Conservation (phyloP, 306 rosid genomes). For the Trifolium dubium region DNA sequence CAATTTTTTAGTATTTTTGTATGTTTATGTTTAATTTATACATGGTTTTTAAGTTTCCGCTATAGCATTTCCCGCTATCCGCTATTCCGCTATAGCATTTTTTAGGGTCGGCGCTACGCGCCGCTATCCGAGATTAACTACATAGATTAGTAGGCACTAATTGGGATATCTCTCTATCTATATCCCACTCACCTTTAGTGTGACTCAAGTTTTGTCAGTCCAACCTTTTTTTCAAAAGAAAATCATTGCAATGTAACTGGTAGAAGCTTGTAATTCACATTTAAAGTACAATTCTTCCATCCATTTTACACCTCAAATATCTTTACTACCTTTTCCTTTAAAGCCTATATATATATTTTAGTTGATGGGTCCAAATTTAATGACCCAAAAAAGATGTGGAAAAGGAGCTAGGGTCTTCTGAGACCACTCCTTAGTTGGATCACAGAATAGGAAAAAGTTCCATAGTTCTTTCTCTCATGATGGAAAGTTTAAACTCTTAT, state of each 20-base stretch:
- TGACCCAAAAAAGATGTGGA: not conserved
- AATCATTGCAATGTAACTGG: slow-evolving; percentile 11
- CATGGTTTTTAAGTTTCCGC: no score
- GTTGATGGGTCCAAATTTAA: slow-evolving; percentile 36
- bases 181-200: slow-evolving; percentile 1
- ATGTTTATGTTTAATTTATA: no score
- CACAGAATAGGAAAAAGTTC: not conserved
- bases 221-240: not conserved
- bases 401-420: slow-evolving; percentile 23
- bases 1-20: no score
- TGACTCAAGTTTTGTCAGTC: not conserved
- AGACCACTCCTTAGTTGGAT: slow-evolving; percentile 30
- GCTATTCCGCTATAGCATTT: no score
- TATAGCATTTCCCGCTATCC: no score
- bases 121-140: no score
- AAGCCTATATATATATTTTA: not conserved
- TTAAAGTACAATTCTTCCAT: not conserved
- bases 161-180: not conserved
- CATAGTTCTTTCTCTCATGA: not conserved
- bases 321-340: not conserved
- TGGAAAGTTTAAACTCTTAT: slow-evolving; percentile 14
- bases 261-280: slow-evolving; percentile 21
- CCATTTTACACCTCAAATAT: not conserved
- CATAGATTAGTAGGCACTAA: no score
- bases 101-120: no score